Conservation (phyloP, 257 asterid genomes). For the Solanum virginianum region DNA sequence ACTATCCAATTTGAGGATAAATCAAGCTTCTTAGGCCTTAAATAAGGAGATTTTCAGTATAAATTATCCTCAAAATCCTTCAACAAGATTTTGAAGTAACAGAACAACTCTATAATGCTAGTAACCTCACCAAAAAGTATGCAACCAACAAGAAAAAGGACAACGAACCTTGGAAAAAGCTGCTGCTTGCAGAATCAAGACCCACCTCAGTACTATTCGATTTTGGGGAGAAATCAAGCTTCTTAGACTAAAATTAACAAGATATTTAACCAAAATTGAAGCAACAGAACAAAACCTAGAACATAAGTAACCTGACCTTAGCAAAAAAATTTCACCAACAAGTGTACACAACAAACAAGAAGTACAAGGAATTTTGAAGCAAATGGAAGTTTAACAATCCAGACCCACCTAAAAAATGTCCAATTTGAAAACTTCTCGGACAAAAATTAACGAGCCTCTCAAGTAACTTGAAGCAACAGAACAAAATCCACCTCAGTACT, state of each 20-base stretch:
- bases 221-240: not conserved
- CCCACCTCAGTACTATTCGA: not conserved
- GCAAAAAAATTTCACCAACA: too few relatives aligned
- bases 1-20: not conserved
- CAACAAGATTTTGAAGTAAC: not conserved
- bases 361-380: too few relatives aligned
- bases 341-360: too few relatives aligned
- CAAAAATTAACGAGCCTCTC: too few relatives aligned
- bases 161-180: not conserved
- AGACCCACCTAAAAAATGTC: too few relatives aligned
- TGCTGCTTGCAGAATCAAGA: not conserved
- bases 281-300: not conserved
- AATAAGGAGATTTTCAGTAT: not conserved
- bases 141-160: not conserved
- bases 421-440: too few relatives aligned
- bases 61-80: not conserved
- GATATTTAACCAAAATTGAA: not conserved
- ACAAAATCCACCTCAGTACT: too few relatives aligned
- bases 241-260: not conserved
- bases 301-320: not conserved
- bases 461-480: too few relatives aligned
- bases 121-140: not conserved
- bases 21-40: not conserved
- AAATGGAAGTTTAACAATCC: too few relatives aligned
- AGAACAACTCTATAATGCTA: not conserved